Evolutionary conservation across 2,329 filamentous ascomycete genomes (phyloP), one percentile per base, ranked within the genome.

Genomic region (Didymella glomerata): DNA sequence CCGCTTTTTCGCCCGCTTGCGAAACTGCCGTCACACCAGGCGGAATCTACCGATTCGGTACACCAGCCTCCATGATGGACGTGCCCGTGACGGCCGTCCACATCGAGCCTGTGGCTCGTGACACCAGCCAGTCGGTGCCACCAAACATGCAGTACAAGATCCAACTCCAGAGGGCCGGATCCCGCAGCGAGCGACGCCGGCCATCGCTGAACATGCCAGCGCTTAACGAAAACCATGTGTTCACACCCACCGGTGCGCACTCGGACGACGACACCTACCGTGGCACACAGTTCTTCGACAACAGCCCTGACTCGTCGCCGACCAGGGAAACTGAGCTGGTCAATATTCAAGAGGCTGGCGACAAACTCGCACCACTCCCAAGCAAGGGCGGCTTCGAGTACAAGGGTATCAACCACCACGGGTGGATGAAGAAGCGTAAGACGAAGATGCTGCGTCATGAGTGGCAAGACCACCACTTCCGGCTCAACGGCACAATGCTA

Each of bases 351-450:
- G 66, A 69, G 49, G 68, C 66, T 40, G 49, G 57, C 38, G 67
- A 69, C 49, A 66, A 54, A 27, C 52, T 68, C 64, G 74, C 56
- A 67, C 65, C 65, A 38, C 71, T 67, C 65, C 62, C 83, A 42
- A 50, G 53, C 49, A 76, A 73, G 65, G 70, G 70, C 52, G 74
- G 74, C 24, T 75, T 75, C 50, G 56, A 63, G 28, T 79, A 78
- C 64, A 69, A 74, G 24, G 86, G 87, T 56, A 79, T 90, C 63
- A 86, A 86, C 32, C 91, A 93, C 77, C 86, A 91, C 48, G 95
- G 95, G 1, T 93, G 89, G 78, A 96, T 99, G 88, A 93, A 92
- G 83, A 97, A 96, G 83, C 91, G 94, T 73, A 92, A 92, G 81
- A 96, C 90, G 32, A 88, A 88, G 72, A 88, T 97, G 82, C 86